These are phyloP conservation scores for Rhodomyrtus psidioides DNA, from an alignment of 441 rosid genomes.

Conservation along the genomic window DNA sequence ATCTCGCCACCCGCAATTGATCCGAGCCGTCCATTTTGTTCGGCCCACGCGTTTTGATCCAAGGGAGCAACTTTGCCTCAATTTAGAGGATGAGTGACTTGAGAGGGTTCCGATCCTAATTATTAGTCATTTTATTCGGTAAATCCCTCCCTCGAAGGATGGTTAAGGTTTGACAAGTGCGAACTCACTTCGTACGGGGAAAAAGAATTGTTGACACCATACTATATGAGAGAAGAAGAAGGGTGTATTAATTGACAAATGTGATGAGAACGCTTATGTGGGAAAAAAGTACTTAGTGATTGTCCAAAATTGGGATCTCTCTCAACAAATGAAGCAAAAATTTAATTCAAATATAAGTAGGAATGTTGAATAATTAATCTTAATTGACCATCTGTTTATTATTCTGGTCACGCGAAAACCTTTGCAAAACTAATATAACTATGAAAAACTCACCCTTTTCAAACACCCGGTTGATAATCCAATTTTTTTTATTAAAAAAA, in stretches of 20 bases:
- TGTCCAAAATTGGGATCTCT: not conserved
- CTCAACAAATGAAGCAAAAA: not conserved
- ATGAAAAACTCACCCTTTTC: not conserved
- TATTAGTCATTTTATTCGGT: not conserved
- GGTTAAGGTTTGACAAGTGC: not conserved
- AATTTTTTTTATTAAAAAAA: not conserved
- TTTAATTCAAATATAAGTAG: not conserved
- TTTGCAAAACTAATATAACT: not conserved
- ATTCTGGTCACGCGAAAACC: not conserved
- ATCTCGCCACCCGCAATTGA: not conserved
- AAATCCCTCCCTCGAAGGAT: not conserved
- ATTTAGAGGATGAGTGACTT: not conserved
- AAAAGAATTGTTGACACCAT: not conserved
- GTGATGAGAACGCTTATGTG: not conserved
- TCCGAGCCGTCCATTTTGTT: not conserved
- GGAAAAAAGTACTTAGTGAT: not conserved
- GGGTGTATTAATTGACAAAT: not conserved
- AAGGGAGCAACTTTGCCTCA: not conserved
- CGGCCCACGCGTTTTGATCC: not conserved
- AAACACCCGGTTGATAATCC: not conserved
- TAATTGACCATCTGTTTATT: not conserved
- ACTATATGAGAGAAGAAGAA: not conserved
- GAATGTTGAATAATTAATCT: not conserved
- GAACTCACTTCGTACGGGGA: not conserved
- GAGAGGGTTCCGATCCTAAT: not conserved